These are phyloP conservation scores for Clitoria ternatea DNA, from an alignment of 306 rosid genomes.

Conservation along the genomic window DNA sequence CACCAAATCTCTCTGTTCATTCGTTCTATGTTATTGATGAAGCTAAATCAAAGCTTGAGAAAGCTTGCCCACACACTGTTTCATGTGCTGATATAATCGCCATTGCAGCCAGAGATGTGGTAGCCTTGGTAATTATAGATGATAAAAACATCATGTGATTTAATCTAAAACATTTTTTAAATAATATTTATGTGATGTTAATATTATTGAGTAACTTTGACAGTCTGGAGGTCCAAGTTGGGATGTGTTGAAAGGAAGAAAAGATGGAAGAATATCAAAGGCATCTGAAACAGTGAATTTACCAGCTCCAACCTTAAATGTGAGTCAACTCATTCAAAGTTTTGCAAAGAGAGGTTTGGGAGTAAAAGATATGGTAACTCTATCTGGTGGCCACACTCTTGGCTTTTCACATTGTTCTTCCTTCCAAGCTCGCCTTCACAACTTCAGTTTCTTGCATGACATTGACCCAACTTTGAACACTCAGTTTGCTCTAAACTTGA, in stretches of 20 bases:
- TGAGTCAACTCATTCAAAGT: slow-evolving; percentile 48
- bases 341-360: slow-evolving; percentile 61
- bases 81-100: slow-evolving; percentile 73
- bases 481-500: slow-evolving; percentile 40
- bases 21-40: slow-evolving; percentile 64
- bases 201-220: background rate
- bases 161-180: no score
- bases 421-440: slow-evolving; percentile 42
- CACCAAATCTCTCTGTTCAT: slow-evolving; percentile 53
- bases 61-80: slow-evolving; percentile 55
- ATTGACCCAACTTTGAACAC: slow-evolving; percentile 51
- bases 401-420: slow-evolving; percentile 74
- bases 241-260: slow-evolving; percentile 69
- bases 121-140: slow-evolving; percentile 51
- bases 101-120: slow-evolving; percentile 75
- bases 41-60: slow-evolving; percentile 66
- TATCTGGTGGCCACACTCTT: slow-evolving; percentile 76
- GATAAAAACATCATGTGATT: no score
- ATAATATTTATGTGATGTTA: no score
- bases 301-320: slow-evolving; percentile 62
- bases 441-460: slow-evolving; percentile 44
- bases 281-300: slow-evolving; percentile 58
- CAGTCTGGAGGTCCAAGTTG: slow-evolving; percentile 74
- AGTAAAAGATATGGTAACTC: slow-evolving; percentile 61
- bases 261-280: slow-evolving; percentile 69